A percentile compares a stretch with the other conserved stretches of the same genome.
These are phyloP conservation scores for Eudorina sp. DNA, from an alignment of 139 green algal genomes.

Conservation along the genomic window DNA sequence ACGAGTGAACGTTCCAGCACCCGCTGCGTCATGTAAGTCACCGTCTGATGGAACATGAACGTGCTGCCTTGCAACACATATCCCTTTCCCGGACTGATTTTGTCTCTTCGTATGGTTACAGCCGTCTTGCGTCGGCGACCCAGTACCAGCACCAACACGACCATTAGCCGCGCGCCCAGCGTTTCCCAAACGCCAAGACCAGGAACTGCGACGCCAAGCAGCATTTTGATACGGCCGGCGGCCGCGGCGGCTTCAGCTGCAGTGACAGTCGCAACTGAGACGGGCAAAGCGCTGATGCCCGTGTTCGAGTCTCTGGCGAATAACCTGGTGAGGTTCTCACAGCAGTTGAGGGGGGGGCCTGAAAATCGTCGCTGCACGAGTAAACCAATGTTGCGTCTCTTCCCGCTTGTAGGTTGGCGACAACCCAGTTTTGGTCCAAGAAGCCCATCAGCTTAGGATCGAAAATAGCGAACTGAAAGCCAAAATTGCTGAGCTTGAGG, in stretches of 20 bases:
- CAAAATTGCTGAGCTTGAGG: conserved; percentile 46
- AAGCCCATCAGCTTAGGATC: conserved; percentile 40
- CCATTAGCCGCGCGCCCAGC: not conserved
- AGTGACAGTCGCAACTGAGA: conserved; percentile 48
- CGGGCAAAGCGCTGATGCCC: conserved; percentile 64
- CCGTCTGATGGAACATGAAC: not conserved
- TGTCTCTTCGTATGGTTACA: not conserved
- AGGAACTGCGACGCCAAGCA: not conserved
- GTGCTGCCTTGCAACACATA: too few species aligned
- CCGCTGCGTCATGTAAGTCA: not conserved
- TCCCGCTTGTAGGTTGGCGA: conserved; percentile 48
- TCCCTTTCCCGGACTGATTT: too few species aligned
- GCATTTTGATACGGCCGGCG: not conserved
- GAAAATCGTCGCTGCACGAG: not conserved
- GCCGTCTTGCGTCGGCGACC: not conserved
- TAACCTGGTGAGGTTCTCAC: conserved; percentile 7
- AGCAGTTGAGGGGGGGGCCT: not conserved
- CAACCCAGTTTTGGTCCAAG: conserved; percentile 68
- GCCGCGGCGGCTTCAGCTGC: conserved; percentile 38
- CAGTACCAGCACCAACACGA: not conserved
- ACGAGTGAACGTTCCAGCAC: not conserved
- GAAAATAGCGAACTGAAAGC: conserved; percentile 51
- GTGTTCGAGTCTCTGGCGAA: conserved; percentile 69
- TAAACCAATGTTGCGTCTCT: not conserved
- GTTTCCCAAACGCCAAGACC: not conserved